phyloP scores from a whole-genome alignment of 2,329 filamentous ascomycete species.

The Colletotrichum tropicale region DNA sequence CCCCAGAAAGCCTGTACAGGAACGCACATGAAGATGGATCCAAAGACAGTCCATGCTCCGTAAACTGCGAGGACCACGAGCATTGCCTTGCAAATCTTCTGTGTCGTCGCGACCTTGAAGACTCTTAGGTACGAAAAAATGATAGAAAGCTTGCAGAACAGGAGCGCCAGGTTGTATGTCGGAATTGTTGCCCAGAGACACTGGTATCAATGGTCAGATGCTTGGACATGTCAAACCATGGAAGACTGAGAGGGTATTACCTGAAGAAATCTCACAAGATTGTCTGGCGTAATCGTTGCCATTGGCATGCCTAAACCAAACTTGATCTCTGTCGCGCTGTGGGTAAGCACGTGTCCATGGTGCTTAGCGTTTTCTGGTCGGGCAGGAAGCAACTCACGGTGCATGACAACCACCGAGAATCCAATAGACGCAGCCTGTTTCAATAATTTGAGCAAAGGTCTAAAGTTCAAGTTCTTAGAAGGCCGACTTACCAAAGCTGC shows the following conservation, averaged over 20 bases:
- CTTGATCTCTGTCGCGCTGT: neutral
- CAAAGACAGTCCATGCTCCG: slow-evolving; percentile 29
- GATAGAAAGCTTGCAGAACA: neutral
- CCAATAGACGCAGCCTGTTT: neutral
- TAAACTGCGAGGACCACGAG: slow-evolving; percentile 24
- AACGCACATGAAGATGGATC: slow-evolving; percentile 28
- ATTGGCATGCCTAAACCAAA: neutral
- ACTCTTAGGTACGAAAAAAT: neutral
- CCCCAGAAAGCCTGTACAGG: slow-evolving; percentile 27
- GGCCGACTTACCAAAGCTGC: slow-evolving; percentile 1
- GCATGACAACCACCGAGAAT: neutral
- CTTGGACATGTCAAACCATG: neutral
- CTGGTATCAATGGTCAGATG: neutral
- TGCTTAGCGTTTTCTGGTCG: neutral
- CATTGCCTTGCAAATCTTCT: neutral
- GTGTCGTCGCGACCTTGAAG: neutral
- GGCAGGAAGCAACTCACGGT: neutral
- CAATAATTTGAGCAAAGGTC: neutral
- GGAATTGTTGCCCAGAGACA: neutral
- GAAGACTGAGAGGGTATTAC: neutral
- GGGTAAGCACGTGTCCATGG: neutral
- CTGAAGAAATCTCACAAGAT: neutral
- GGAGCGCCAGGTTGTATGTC: neutral
- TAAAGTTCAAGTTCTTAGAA: neutral
- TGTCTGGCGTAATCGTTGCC: neutral